Evolutionary conservation across 176 grass and related monocot genomes (phyloP).

Genomic region (Sorghum bicolor): Sorghum_bicolor_NCBIv3 NC_012870.2:2031001-2031500

Average conservation of each 20-base stretch:
- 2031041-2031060: constrained; percentile 58
- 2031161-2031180: constrained; percentile 59
- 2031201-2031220: constrained; percentile 52
- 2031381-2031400: constrained; percentile 11
- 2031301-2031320: constrained; percentile 58
- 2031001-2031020: constrained; percentile 94
- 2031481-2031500: neutral
- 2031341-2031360: constrained; percentile 49
- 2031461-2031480: constrained; percentile 25
- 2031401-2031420: constrained; percentile 27
- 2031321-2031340: constrained; percentile 56
- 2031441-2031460: neutral
- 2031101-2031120: constrained; percentile 47
- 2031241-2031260: constrained; percentile 44
- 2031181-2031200: constrained; percentile 61
- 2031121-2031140: constrained; percentile 58
- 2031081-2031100: constrained; percentile 17
- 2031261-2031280: constrained; percentile 64
- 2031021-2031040: constrained; percentile 64
- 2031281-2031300: constrained; percentile 66
- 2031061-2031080: constrained; percentile 53
- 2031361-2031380: constrained; percentile 51
- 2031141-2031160: constrained; percentile 47
- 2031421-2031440: neutral
- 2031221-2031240: neutral